phyloP scores from a whole-genome alignment of 257 asterid species.

The Coffea canephora region DNA sequence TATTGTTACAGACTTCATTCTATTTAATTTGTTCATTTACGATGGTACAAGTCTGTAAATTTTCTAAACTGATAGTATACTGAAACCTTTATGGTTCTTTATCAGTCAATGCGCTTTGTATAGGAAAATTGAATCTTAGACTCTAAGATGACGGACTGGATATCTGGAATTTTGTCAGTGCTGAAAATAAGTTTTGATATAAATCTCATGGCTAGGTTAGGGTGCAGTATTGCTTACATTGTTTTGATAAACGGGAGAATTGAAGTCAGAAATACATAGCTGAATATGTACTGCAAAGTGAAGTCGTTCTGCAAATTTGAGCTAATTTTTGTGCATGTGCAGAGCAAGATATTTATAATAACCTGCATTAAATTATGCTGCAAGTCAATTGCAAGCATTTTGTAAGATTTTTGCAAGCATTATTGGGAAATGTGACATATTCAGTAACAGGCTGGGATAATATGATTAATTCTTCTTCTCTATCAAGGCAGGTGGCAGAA shows the following conservation, averaged over 20 bases:
- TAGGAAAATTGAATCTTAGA: not conserved
- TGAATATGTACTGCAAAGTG: not conserved
- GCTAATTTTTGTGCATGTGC: not conserved
- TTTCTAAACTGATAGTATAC: not conserved
- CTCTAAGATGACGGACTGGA: not conserved
- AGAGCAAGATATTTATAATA: too few relatives aligned
- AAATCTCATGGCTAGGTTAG: not conserved
- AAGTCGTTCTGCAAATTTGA: not conserved
- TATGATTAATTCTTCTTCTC: not conserved
- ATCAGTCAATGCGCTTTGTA: not conserved
- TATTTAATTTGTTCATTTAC: not conserved
- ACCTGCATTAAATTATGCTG: not conserved
- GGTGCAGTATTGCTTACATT: not conserved
- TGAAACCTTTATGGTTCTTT: not conserved
- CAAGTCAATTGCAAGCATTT: not conserved
- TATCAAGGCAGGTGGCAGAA: slow-evolving; percentile 9
- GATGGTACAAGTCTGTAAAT: not conserved
- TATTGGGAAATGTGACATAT: too few relatives aligned
- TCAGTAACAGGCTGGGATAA: not conserved
- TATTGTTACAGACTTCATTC: not conserved
- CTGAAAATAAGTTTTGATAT: not conserved
- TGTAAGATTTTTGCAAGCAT: too few relatives aligned
- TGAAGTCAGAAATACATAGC: not conserved
- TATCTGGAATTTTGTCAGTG: not conserved
- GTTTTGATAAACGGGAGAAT: not conserved